phyloP scores from a whole-genome alignment of 352 stramenopile species.

The Globisporangium abappressorium region DNA sequence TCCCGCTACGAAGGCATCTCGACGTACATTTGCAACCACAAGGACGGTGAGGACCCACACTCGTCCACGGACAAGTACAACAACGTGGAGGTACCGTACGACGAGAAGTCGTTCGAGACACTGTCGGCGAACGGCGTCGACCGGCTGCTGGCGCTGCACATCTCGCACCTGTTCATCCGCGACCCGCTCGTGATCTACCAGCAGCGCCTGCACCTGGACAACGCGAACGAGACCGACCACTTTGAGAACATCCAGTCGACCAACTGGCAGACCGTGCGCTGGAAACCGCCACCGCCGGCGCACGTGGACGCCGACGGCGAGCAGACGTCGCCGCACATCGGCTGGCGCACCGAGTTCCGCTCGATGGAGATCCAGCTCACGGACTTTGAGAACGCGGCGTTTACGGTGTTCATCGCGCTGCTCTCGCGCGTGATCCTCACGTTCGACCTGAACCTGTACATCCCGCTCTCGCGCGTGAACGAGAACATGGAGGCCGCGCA shows the following conservation, averaged over 20 bases:
- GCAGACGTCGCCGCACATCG: constrained; percentile 53
- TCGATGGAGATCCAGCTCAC: constrained; percentile 99
- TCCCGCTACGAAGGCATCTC: constrained; percentile 92
- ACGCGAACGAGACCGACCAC: constrained; percentile 90
- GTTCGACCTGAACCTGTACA: constrained; percentile 99
- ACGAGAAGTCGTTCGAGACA: constrained; percentile 91
- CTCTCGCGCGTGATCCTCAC: constrained; percentile 98
- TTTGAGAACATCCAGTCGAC: constrained; percentile 99
- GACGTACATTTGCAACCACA: constrained; percentile 90
- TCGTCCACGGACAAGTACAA: constrained; percentile 87
- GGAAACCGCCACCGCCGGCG: constrained; percentile 98
- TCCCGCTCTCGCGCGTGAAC: constrained; percentile 97
- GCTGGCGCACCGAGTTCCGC: constrained; percentile 92
- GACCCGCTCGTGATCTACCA: constrained; percentile 96
- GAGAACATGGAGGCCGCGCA: constrained; percentile 99
- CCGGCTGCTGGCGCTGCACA: constrained; percentile 94
- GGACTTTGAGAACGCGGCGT: constrained; percentile 99
- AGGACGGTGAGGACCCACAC: constrained; percentile 72
- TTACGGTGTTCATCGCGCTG: constrained; percentile 98
- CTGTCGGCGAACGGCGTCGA: constrained; percentile 93
- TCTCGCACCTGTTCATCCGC: constrained; percentile 98
- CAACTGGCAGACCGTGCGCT: constrained; percentile 99
- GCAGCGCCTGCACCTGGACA: constrained; percentile 84
- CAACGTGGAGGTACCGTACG: constrained; percentile 95
- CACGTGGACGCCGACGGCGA: constrained; percentile 25